Base-by-base conservation (phyloP, 768 basidiomycete species). In the Dentipellis fragilis region DNA sequence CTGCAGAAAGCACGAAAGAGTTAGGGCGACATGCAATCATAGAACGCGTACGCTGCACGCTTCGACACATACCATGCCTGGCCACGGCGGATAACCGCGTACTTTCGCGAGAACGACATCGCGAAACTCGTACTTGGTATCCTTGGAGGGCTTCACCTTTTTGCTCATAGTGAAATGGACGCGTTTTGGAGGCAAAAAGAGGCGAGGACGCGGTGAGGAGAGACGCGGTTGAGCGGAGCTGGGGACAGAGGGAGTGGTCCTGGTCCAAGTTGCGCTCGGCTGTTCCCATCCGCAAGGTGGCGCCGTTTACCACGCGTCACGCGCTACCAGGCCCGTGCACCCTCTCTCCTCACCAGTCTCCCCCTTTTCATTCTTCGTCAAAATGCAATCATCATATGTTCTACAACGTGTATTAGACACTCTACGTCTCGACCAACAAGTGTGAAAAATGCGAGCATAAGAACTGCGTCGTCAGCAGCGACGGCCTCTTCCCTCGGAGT, bases 51-150 rank as follows among this genome's bases (percentile, higher is more conserved):
- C 29, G 29, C 29, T 29, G 29, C 29, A 52, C 60, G 57, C 63
- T 57, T 50, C 17, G 59, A 60, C 50, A 80, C 89, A 72, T 67
- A 95, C 95, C 75, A 89, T 87, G 68, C 84, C 91, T 54, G 93
- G 96, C 96, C 96, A 99, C 4, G 88, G 79, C 1, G 96, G 93
- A 73, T 77, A 97, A 10, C 95, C 96, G 73, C 89, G 90, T 67
- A 99, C 73, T 75, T 95, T 94, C 22, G 81, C 93, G 58, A 97
- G 81, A 39, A 98, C 92, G 62, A 93, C 75, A 65, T 98, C 93
- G 70, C 87, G 84, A 54, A 78, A 66, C 21, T 78, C 76, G 68
- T 89, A 95, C 48, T 74, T 73, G 11, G 74, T 67, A 52, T 64
- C 64, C 49, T 60, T 64, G 58, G 66, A 67, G 60, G 71, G 67